Evolutionary conservation across 1,284 basidiomycete genomes (phyloP), one percentile per base, ranked within the genome.

Genomic region (Ceratobasidium sp.): DNA sequence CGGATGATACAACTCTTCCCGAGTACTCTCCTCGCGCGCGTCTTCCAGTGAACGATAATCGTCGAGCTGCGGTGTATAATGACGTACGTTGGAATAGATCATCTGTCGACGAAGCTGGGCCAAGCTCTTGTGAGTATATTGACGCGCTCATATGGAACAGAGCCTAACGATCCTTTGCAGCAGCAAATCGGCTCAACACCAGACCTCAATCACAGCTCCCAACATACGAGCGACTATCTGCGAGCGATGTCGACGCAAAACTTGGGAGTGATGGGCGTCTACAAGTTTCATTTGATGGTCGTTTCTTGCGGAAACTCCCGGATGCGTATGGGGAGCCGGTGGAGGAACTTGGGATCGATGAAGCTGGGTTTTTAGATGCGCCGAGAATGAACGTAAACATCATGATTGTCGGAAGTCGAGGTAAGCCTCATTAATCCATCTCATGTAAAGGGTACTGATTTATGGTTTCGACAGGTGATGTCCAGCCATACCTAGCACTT

Each of bases 401-500:
- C 67, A 90, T 91, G 88, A 89, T 91, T 7, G 75, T 77, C 5
- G 75, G 75, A 26, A 77, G 75, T 26, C 64, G 64, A 60, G 75
- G 71, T 26, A 61, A 28, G 71, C 18, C 20, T 33, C 5, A n/a
- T 10, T 15, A 12, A 26, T 9, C 26, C 26, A 39, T 28, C 26
- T 4, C 39, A 23, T 5, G 20, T n/a, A 12, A 40, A 42, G 13
- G 18, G 44, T 40, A 23, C 61, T 42, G 4, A 56, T 23, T 3
- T 15, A 70, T 51, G 53, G 15, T 33, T 23, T 28, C 23, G 76
- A 42, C 39, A 89, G 91, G 92, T 53, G 92, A 93, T 81, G 91
- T 94, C 0, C 92, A 93, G 82, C 92, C 91, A 0, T 93, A 91
- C 82, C 85, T 93, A 15, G 91, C 92, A 0, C 86, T 93, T 0